A percentile compares a stretch with the other conserved stretches of the same genome.
Conservation (phyloP, 306 rosid genomes). For the Acacia crassicarpa region DNA sequence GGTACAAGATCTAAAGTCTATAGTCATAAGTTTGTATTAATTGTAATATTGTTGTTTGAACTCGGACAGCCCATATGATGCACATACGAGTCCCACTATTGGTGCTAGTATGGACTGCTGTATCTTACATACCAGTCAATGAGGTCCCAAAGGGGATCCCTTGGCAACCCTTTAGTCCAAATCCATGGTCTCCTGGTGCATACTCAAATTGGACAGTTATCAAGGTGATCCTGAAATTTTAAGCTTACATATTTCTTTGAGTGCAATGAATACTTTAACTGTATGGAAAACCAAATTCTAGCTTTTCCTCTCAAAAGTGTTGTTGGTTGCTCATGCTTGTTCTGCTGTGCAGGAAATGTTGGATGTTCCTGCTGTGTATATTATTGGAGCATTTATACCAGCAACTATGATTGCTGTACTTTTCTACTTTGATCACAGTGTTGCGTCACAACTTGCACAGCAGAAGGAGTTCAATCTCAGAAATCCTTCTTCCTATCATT, state of each 20-base stretch:
- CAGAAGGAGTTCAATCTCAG: constrained; percentile 75
- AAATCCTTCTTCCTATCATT: constrained; percentile 73
- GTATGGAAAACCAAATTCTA: neutral
- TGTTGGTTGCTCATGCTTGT: constrained; percentile 30
- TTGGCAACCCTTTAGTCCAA: constrained; percentile 69
- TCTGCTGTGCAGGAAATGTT: constrained; percentile 67
- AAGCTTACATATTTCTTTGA: neutral
- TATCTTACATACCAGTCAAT: constrained; percentile 69
- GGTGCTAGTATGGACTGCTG: constrained; percentile 71
- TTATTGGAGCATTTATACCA: constrained; percentile 73
- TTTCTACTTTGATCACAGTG: constrained; percentile 71
- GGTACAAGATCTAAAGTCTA: neutral
- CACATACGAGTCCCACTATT: constrained; percentile 78
- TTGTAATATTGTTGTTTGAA: too few species aligned
- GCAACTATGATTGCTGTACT: constrained; percentile 77
- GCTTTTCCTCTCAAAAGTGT: constrained; percentile 5
- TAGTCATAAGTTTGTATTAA: neutral
- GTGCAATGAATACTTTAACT: neutral
- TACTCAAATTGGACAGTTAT: constrained; percentile 74
- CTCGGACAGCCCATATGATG: too few species aligned
- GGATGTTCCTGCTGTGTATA: constrained; percentile 55
- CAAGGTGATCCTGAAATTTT: constrained; percentile 39
- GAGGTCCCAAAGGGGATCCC: constrained; percentile 66
- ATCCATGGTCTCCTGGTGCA: constrained; percentile 85
- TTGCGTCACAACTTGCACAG: constrained; percentile 80